Percentiles rank a stretch among this genome's conserved stretches.
phyloP scores from a whole-genome alignment of 441 rosid genomes.

The Eruca vesicaria region DNA sequence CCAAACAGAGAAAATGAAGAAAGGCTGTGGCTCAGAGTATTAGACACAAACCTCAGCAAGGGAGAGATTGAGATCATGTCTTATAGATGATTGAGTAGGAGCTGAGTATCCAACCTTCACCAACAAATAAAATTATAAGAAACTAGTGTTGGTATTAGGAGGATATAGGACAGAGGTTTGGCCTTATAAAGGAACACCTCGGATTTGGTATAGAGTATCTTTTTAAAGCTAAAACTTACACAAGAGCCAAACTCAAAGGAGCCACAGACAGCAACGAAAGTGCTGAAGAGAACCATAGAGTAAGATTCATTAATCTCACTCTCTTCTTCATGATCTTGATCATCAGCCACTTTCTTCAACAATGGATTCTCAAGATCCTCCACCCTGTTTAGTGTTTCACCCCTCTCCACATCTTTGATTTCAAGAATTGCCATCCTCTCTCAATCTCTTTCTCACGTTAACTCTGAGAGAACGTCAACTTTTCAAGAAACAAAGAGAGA shows the following conservation, averaged over 20 bases:
- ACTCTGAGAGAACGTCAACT: neutral
- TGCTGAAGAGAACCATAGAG: conserved; percentile 65
- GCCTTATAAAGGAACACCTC: neutral
- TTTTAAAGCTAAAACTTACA: conserved; percentile 48
- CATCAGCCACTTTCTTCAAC: conserved; percentile 22
- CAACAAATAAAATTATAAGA: neutral
- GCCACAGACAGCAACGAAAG: conserved; percentile 86
- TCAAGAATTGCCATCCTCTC: conserved; percentile 47
- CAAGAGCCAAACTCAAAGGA: conserved; percentile 90
- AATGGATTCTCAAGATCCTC: conserved; percentile 51
- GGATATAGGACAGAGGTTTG: conserved; percentile 13
- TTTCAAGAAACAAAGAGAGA: neutral
- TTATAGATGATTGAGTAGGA: conserved; percentile 80
- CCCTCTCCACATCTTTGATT: conserved; percentile 49
- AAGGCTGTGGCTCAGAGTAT: neutral
- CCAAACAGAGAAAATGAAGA: no score
- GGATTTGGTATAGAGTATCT: neutral
- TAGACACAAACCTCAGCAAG: conserved; percentile 40
- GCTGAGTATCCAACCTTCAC: conserved; percentile 92
- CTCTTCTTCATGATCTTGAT: conserved; percentile 26
- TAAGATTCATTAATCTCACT: conserved; percentile 35
- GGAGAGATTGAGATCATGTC: conserved; percentile 74
- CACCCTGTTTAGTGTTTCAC: conserved; percentile 38
- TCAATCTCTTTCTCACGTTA: neutral
- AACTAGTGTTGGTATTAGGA: neutral